phyloP scores from a whole-genome alignment of 2,329 filamentous ascomycete species.

The Fusarium vanettenii region DNA sequence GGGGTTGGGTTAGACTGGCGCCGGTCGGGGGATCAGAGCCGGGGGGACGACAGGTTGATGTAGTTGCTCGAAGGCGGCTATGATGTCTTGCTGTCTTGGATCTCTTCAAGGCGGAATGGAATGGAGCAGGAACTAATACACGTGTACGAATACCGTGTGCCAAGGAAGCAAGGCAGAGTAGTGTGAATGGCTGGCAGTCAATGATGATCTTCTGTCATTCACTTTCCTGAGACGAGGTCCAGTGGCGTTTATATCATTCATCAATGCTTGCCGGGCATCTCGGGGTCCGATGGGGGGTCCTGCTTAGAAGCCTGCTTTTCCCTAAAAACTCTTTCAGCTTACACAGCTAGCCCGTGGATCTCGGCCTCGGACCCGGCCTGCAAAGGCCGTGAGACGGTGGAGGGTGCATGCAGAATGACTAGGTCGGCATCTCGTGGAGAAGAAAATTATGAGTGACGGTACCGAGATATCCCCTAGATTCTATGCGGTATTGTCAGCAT shows the following conservation, averaged over 20 bases:
- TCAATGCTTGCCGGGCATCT: conserved; percentile 9
- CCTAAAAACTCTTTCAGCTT: conserved; percentile 23
- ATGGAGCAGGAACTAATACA: conserved; percentile 10
- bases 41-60: conserved; percentile 8
- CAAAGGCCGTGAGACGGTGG: conserved; percentile 16
- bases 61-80: conserved; percentile 1
- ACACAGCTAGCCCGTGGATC: conserved; percentile 14
- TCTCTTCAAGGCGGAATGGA: neutral
- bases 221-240: neutral
- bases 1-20: conserved; percentile 5
- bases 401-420: conserved; percentile 28
- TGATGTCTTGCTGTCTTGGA: neutral
- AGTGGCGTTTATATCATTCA: conserved; percentile 29
- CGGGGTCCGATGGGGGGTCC: conserved; percentile 14
- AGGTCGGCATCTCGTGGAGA: conserved; percentile 23
- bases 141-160: conserved; percentile 1
- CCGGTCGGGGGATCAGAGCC: neutral
- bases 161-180: neutral
- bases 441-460: conserved; percentile 11
- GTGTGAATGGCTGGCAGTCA: neutral
- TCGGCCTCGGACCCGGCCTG: conserved; percentile 29
- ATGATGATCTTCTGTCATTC: neutral
- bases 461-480: conserved; percentile 17
- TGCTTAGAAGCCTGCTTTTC: conserved; percentile 25
- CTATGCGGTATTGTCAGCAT: neutral